Percentiles rank a stretch among this genome's conserved stretches.
phyloP scores from a whole-genome alignment of 306 rosid genomes.

The Casuarina equisetifolia region DNA sequence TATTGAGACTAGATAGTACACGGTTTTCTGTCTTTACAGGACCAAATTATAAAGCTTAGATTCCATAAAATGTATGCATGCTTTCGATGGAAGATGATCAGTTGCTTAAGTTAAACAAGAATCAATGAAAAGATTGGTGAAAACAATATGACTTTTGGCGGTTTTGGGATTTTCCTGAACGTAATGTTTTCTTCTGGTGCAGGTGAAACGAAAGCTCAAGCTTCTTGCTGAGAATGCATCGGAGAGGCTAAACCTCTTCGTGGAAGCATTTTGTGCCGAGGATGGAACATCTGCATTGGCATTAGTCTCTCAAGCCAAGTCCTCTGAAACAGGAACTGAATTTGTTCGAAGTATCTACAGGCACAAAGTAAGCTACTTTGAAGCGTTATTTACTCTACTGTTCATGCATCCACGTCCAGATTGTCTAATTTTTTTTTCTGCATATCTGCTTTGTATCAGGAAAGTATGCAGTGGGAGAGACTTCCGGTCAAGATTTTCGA shows the following conservation, averaged over 20 bases:
- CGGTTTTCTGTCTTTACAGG: no score
- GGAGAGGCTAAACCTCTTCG: conserved; percentile 45
- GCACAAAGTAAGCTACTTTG: conserved; percentile 38
- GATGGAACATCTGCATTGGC: conserved; percentile 37
- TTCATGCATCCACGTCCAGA: not conserved
- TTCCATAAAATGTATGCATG: no score
- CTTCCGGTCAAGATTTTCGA: conserved; percentile 30
- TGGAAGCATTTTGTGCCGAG: conserved; percentile 46
- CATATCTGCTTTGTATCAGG: conserved; percentile 32
- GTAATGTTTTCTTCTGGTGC: not conserved
- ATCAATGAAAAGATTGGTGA: no score
- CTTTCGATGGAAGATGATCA: no score
- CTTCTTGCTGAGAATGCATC: conserved; percentile 39
- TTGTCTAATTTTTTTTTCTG: not conserved
- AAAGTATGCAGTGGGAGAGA: conserved; percentile 63
- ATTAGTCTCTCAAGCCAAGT: conserved; percentile 42
- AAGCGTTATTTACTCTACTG: not conserved
- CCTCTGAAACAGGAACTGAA: conserved; percentile 32
- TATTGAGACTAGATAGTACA: no score
- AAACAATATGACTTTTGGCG: no score
- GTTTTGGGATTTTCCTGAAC: no score
- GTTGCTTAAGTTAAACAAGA: no score
- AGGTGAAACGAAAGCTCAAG: conserved; percentile 53
- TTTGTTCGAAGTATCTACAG: conserved; percentile 31
- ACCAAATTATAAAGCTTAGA: no score